These are phyloP conservation scores for Byssochlamys sp. DNA, from an alignment of 2,329 filamentous ascomycete genomes.

Conservation along the genomic window DNA sequence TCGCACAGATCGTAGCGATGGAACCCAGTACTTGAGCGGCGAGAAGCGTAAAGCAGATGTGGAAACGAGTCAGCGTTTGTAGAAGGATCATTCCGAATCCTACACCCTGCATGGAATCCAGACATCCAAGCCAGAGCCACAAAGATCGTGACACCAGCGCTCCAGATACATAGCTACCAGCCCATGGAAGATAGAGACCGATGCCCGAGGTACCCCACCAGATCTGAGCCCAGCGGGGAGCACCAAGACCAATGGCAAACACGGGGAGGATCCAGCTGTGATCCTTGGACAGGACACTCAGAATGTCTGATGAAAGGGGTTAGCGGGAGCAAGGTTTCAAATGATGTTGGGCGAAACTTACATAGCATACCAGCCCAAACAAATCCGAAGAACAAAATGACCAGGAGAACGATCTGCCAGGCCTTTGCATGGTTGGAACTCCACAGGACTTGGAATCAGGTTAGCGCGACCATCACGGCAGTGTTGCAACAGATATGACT, in stretches of 20 bases:
- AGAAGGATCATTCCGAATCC: slow-evolving; percentile 60
- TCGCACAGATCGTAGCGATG: slow-evolving; percentile 52
- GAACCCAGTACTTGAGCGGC: slow-evolving; percentile 53
- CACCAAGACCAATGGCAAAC: slow-evolving; percentile 56
- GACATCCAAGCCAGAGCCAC: slow-evolving; percentile 59
- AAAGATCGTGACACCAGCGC: slow-evolving; percentile 49
- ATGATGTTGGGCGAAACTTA: background rate
- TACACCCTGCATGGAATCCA: slow-evolving; percentile 56
- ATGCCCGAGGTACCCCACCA: slow-evolving; percentile 55
- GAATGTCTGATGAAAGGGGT: slow-evolving; percentile 39
- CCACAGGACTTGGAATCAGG: slow-evolving; percentile 41
- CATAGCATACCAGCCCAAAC: slow-evolving; percentile 43
- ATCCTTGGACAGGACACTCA: slow-evolving; percentile 47
- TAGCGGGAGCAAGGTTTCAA: background rate
- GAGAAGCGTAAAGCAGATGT: slow-evolving; percentile 54
- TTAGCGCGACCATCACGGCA: background rate
- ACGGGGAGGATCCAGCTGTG: slow-evolving; percentile 60
- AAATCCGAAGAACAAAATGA: slow-evolving; percentile 40
- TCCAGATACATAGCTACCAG: slow-evolving; percentile 43
- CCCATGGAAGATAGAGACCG: slow-evolving; percentile 55
- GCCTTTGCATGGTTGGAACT: slow-evolving; percentile 45
- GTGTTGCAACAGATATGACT: slow-evolving; percentile 8
- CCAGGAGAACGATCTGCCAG: slow-evolving; percentile 49
- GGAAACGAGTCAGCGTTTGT: slow-evolving; percentile 55
- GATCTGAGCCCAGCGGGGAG: slow-evolving; percentile 59